Evolutionary conservation across 176 grass and related monocot species (phyloP), one percentile per base, ranked within the genome.

Genomic region (Melocanna baccifera): DNA sequence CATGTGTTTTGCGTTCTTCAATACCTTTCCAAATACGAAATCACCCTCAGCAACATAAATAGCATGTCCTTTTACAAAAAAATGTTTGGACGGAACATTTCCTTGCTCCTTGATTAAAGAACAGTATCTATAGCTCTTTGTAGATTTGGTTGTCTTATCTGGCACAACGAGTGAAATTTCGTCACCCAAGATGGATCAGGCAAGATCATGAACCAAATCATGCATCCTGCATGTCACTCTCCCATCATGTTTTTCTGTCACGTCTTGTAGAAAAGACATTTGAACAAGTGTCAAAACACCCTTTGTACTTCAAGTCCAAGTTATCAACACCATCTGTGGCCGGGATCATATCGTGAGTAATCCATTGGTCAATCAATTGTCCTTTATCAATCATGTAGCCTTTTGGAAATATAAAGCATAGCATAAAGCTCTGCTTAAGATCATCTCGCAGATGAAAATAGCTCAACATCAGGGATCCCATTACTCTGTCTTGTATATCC

Each of bases 311-410:
- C 25, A 16, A 11, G 0, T 56, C 53, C 12, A 41, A 4, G 12
- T 5, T 1, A 3, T 15, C 1, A 73, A 9, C 58, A 43, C 12
- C 67, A n/a, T 64, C 12, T 11, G 6, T 0, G 1, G 5, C 0
- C 8, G 0, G 7, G 28, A 84, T 7, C 1, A 79, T 40, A 6
- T 25, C 72, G 40, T 84, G 63, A 20, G 86, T 66, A 16, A 84
- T 88, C 86, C 86, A 88, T 50, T 64, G 80, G 19, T 22, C 14
- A 82, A 84, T 70, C 62, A 88, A 23, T 1, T 87, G 3, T 2
- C 36, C 56, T 30, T 88, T 84, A 6, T 84, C 0, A 6, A 73
- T 62, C 7, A 0, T 0, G 3, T 55, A 52, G 13, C 73, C 63
- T 64, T 85, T 84, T 0, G 45, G 56, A 57, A 72, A 75, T 40